Evolutionary conservation across 2,329 filamentous ascomycete species (phyloP), one percentile per base, ranked within the genome.

Genomic region (Teratosphaeria nubilosa): DNA sequence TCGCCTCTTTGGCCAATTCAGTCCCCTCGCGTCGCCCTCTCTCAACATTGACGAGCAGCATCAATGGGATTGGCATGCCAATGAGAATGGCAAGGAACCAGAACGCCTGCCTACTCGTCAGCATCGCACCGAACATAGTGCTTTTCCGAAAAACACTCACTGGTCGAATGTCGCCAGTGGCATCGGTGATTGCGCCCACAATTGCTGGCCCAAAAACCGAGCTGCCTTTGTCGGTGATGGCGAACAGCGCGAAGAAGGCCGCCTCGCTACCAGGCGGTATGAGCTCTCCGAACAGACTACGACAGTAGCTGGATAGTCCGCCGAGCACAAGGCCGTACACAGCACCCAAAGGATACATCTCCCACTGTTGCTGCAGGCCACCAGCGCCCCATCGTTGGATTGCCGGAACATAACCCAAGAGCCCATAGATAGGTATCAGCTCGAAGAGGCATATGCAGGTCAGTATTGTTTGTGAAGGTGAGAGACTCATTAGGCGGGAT

Each of bases 151-250:
- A 20, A 27, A 27, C 5, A 41, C 53, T 34, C 24, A 55, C 53
- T 10, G 77, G 77, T 59, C 77, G 69, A 55, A 80, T 79, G 57
- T 77, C 75, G 5, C 77, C 77, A 53, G 73, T 76, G 2, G 72
- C 83, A 73, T 97, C 91, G 13, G 94, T 96, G 63, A 99, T 96
- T 13, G 86, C 84, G 1, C 91, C 94, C 0, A 99, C 94, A 69
- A 99, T 92, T 0, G 90, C 88, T 0, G 94, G 94, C 0, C 94
- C 94, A 72, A 99, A 96, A 1, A 97, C 80, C 69, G 89, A 95
- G 24, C 88, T 94, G 0, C 92, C 91, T 73, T 99, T 99, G 72
- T 99, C 94, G 1, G 94, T 97, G 63, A 97, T 96, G 37, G 94
- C 94, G 70, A 97, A 99, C 1, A 99, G 79, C 0, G 92, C 91